Evolutionary conservation across 345 rosid genomes (phyloP).

Genomic region (Hypericum androsaemum): DNA sequence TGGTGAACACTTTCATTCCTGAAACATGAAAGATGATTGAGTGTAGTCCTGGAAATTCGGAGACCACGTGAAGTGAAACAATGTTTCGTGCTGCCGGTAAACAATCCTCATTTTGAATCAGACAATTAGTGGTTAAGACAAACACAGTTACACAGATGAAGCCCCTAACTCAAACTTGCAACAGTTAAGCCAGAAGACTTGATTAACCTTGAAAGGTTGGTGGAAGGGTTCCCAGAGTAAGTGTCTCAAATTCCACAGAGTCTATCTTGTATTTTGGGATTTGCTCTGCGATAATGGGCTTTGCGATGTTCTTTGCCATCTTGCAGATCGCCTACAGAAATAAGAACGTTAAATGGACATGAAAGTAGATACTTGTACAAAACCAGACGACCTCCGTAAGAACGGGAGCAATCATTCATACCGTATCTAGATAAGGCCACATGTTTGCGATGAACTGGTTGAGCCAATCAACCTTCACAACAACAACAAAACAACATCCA

Average conservation of each 20-base stretch:
- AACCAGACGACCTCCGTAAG: not conserved
- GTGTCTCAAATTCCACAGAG: conserved; percentile 20
- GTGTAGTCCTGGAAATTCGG: too few species aligned
- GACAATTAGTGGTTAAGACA: not conserved
- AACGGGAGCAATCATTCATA: not conserved
- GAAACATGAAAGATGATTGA: conserved; percentile 7
- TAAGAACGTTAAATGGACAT: not conserved
- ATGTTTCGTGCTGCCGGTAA: too few species aligned
- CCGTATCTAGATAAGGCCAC: conserved; percentile 48
- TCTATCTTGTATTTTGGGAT: conserved; percentile 16
- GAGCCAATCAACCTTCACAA: conserved; percentile 38
- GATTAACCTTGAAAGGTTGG: conserved; percentile 26
- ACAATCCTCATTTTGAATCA: too few species aligned
- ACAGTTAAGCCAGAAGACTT: not conserved
- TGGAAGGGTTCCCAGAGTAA: conserved; percentile 34
- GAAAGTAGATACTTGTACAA: not conserved
- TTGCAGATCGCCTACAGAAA: conserved; percentile 27
- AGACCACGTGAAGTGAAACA: too few species aligned
- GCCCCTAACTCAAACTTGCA: not conserved
- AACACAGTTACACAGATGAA: not conserved
- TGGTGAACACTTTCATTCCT: conserved; percentile 37
- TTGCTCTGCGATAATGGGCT: conserved; percentile 22
- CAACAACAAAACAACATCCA: not conserved
- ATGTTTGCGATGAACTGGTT: conserved; percentile 25
- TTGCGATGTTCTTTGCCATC: conserved; percentile 16